Conservation (phyloP, 768 basidiomycete species). For the Collybia nuda region DNA sequence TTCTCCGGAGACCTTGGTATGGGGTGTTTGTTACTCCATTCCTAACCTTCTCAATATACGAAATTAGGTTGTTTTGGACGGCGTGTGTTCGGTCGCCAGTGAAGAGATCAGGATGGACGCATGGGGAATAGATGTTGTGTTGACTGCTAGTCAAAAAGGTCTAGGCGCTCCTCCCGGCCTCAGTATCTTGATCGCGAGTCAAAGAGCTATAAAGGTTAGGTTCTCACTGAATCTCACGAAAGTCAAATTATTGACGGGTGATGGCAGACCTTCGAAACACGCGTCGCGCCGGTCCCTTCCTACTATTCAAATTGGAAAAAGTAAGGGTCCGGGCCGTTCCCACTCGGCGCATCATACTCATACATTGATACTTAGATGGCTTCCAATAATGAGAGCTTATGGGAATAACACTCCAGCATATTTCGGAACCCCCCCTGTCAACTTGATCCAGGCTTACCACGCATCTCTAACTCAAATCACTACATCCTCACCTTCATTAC, state of each 20-base stretch:
- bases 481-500: conserved; percentile 53
- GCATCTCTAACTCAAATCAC: conserved; percentile 73
- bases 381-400: conserved; percentile 87
- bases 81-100: conserved; percentile 89
- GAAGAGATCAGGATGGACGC: conserved; percentile 89
- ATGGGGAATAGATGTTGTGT: conserved; percentile 84
- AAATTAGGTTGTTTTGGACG: conserved; percentile 70
- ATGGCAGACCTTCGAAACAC: conserved; percentile 49
- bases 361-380: conserved; percentile 50
- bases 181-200: conserved; percentile 74
- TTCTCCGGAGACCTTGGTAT: conserved; percentile 77
- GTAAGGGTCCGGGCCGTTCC: conserved; percentile 27
- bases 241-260: background rate
- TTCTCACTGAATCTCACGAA: background rate
- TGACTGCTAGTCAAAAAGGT: conserved; percentile 84
- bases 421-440: conserved; percentile 88
- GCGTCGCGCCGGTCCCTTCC: conserved; percentile 57
- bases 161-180: conserved; percentile 86
- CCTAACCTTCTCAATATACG: too few species aligned
- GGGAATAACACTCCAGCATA: conserved; percentile 73
- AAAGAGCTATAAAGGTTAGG: conserved; percentile 61
- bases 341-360: background rate
- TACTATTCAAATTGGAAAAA: conserved; percentile 90
- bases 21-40: background rate
- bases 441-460: conserved; percentile 83